phyloP scores from a whole-genome alignment of 805 yeast genomes.

The Ogataea allantospora region DNA sequence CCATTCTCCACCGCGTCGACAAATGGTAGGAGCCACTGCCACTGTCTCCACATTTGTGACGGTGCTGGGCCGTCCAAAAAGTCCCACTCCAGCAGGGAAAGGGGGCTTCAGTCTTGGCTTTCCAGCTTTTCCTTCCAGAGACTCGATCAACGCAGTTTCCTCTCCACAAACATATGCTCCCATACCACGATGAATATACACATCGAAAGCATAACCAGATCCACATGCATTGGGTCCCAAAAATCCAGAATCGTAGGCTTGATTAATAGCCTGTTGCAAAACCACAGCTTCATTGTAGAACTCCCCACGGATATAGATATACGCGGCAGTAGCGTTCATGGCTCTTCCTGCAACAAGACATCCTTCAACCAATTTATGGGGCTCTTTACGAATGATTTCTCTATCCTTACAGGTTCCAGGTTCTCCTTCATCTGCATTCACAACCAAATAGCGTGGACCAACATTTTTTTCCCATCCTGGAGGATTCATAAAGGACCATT shows the following conservation, averaged over 20 bases:
- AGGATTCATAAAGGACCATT: conserved; percentile 94
- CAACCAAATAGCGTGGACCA: conserved; percentile 87
- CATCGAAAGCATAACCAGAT: conserved; percentile 79
- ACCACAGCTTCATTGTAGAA: conserved; percentile 77
- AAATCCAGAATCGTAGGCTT: conserved; percentile 78
- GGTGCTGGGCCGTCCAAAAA: conserved; percentile 87
- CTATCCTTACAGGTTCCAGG: conserved; percentile 94
- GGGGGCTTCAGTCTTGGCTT: conserved; percentile 94
- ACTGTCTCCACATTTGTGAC: conserved; percentile 92
- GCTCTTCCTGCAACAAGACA: conserved; percentile 86
- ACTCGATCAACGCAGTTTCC: conserved; percentile 86
- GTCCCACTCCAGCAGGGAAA: conserved; percentile 91
- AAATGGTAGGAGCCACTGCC: conserved; percentile 84
- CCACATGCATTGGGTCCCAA: conserved; percentile 87
- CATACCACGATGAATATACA: conserved; percentile 86
- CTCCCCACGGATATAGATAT: conserved; percentile 88
- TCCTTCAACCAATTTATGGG: conserved; percentile 91
- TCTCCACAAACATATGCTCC: conserved; percentile 94
- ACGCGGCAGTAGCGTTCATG: conserved; percentile 92
- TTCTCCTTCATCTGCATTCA: conserved; percentile 93
- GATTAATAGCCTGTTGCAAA: conserved; percentile 80
- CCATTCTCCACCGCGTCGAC: conserved; percentile 89
- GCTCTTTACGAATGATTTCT: conserved; percentile 87
- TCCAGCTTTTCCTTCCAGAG: conserved; percentile 89
- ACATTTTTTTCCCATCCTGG: conserved; percentile 91